Conservation (phyloP, 805 yeast species). For the Lipomyces yamanashiensis region DNA sequence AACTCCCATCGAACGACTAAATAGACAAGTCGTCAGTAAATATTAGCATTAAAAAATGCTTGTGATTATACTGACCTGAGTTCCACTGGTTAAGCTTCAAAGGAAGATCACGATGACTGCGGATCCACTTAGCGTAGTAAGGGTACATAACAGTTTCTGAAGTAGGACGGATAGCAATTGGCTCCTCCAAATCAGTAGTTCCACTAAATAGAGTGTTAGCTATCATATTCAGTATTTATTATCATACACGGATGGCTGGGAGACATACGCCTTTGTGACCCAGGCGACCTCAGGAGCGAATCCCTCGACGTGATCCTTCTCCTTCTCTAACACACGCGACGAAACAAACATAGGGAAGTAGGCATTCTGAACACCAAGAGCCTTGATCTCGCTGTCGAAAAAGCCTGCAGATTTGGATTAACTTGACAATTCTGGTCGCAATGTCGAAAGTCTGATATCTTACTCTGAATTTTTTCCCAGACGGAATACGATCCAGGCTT, state of each 20-base stretch:
- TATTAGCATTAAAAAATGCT: not conserved
- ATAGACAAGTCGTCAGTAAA: not conserved
- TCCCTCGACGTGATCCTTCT: constrained; percentile 98
- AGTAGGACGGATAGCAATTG: constrained; percentile 98
- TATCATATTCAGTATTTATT: not conserved
- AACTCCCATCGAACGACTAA: constrained; percentile 98
- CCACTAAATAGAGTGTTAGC: constrained; percentile 51
- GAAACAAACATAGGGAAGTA: constrained; percentile 99
- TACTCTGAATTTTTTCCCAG: constrained; percentile 86
- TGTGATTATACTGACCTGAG: constrained; percentile 49
- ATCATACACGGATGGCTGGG: not conserved
- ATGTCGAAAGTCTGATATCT: not conserved
- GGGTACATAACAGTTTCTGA: constrained; percentile 99
- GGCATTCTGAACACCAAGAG: constrained; percentile 89
- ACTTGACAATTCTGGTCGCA: not conserved
- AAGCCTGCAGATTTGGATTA: constrained; percentile 49
- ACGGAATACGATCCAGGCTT: constrained; percentile 93
- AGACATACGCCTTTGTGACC: constrained; percentile 81
- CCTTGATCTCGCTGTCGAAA: constrained; percentile 81
- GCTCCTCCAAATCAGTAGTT: constrained; percentile 90
- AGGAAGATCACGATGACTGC: constrained; percentile 98
- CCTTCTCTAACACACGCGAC: constrained; percentile 87
- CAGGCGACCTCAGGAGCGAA: constrained; percentile 99
- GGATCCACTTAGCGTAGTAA: constrained; percentile 97
- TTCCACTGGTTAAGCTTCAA: constrained; percentile 98